Evolutionary conservation across 768 basidiomycete species (phyloP), one percentile per base, ranked within the genome.

Genomic region (Dictyophora rubrovolvata): DNA sequence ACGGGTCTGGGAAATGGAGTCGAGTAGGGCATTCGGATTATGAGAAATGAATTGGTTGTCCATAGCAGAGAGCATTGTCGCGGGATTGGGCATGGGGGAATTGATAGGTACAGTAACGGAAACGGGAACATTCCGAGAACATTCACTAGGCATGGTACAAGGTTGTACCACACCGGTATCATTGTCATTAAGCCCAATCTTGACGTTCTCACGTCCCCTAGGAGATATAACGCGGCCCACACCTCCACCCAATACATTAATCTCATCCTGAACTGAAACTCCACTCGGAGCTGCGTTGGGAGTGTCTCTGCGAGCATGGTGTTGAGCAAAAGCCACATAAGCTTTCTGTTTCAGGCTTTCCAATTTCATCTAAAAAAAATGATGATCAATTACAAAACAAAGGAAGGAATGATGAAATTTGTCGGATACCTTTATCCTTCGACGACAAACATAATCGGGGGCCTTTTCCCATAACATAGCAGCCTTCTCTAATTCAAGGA

Each of bases 391-490:
- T 48, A 48, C n/a, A 28, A 28, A 28, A 42, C 10, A 3, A 2
- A n/a, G 42, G 4, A 14, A 12, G 42, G 4, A n/a, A 42, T n/a
- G 14, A 14, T 42, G 42, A 61, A 12, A 42, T 42, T 42, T 42
- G 36, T 37, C 11, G 17, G 33, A 18, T 35, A 58, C 56, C 48
- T 34, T 23, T 34, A 58, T 20, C 17, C 51, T 58, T 17, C 14
- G 23, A 10, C 56, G 34, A 52, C 48, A 52, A 21, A 52, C 55
- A 48, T 20, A 28, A 20, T 58, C 56, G 11, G 84, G 77, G n/a
- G 84, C 86, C 23, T 71, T 71, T 64, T 83, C 78, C 64, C 87
- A 90, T 52, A 90, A 71, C 54, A 83, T 79, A 59, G 79, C 79
- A 0, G 85, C 86, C 37, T 72, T 70, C 46, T 79, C 78, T 5